Evolutionary conservation across 192 early-diverging fungal species (phyloP).

Genomic region (Entomortierella lignicola): DNA sequence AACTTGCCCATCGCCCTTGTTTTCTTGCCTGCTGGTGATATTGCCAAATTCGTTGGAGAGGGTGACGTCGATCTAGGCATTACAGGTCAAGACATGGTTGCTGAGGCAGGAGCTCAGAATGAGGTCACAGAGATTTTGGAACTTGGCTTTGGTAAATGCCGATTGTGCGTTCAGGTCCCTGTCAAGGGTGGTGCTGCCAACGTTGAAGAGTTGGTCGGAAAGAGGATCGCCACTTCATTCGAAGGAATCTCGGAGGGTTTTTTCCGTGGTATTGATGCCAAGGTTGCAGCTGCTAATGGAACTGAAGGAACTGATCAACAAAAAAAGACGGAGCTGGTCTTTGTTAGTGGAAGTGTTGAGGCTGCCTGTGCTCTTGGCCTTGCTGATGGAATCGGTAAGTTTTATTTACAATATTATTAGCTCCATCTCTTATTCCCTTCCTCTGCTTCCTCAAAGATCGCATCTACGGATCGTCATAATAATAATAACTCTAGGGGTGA

Average conservation of each 20-base stretch:
- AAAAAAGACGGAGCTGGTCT: slow-evolving; percentile 81
- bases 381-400: slow-evolving; percentile 93
- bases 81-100: slow-evolving; percentile 96
- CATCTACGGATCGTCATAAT: too few relatives aligned
- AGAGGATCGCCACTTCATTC: slow-evolving; percentile 95
- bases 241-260: slow-evolving; percentile 72
- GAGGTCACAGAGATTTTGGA: slow-evolving; percentile 76
- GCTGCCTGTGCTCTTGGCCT: slow-evolving; percentile 96
- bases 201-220: slow-evolving; percentile 84
- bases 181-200: slow-evolving; percentile 58
- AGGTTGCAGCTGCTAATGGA: slow-evolving; percentile 28
- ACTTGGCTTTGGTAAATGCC: slow-evolving; percentile 94
- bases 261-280: slow-evolving; percentile 83
- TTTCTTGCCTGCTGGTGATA: slow-evolving; percentile 96
- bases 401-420: not conserved
- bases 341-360: slow-evolving; percentile 94
- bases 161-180: slow-evolving; percentile 93
- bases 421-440: too few relatives aligned
- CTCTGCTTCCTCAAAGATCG: too few relatives aligned
- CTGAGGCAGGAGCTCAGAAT: slow-evolving; percentile 80
- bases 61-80: slow-evolving; percentile 98
- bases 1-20: slow-evolving; percentile 95
- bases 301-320: slow-evolving; percentile 18
- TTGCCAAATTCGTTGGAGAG: slow-evolving; percentile 94
- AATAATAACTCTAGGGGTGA: not conserved